These are phyloP conservation scores for Bipolaris bicolor DNA, from an alignment of 2,329 filamentous ascomycete species.

Conservation along the genomic window DNA sequence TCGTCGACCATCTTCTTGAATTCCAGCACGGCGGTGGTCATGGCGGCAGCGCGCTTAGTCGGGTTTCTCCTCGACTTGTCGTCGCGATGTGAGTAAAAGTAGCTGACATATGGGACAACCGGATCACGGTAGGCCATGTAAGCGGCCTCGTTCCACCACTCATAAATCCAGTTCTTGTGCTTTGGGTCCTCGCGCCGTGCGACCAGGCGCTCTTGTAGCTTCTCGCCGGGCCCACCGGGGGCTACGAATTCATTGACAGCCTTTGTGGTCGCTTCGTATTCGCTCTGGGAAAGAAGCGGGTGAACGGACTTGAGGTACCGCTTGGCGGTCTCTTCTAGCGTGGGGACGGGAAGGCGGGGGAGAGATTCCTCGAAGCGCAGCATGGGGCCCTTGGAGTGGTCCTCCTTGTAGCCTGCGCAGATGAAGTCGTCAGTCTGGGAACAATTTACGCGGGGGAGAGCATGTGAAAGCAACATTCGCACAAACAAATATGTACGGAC, in stretches of 20 bases:
- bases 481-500: background rate
- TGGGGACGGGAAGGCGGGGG: conserved; percentile 77
- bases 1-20: conserved; percentile 93
- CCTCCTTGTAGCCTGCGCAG: conserved; percentile 74
- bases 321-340: conserved; percentile 79
- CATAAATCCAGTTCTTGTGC: conserved; percentile 89
- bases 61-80: conserved; percentile 87
- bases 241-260: conserved; percentile 88
- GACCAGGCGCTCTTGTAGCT: conserved; percentile 85
- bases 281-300: conserved; percentile 71
- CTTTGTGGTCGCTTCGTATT: conserved; percentile 76
- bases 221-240: conserved; percentile 81
- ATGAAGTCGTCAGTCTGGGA: conserved; percentile 3
- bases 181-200: conserved; percentile 80
- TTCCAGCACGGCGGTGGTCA: conserved; percentile 82
- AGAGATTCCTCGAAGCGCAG: conserved; percentile 87
- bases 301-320: conserved; percentile 82
- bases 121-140: conserved; percentile 95
- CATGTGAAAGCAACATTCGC: conserved; percentile 17
- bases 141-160: conserved; percentile 97
- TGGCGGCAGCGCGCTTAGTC: conserved; percentile 88
- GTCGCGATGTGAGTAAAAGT: conserved; percentile 98
- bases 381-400: conserved; percentile 79
- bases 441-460: conserved; percentile 7
- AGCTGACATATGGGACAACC: conserved; percentile 96